Conservation (phyloP, 2,329 filamentous ascomycete species). For the Teratosphaeria gauchensis region DNA sequence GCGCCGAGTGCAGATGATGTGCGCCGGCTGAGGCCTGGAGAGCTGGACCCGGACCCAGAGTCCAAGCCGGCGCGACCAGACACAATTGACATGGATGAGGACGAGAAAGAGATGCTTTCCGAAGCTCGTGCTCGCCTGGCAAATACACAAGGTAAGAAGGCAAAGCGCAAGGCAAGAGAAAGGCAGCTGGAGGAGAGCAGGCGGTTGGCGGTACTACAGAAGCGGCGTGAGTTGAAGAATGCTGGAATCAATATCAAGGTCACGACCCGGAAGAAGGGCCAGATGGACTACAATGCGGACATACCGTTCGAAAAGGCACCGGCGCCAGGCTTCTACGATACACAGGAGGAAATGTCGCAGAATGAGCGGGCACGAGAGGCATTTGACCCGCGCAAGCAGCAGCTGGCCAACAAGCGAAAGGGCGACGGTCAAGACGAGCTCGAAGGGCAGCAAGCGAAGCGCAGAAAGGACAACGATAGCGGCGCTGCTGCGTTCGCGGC, state of each 20-base stretch:
- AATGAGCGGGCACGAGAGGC: constrained; percentile 78
- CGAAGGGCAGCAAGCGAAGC: constrained; percentile 59
- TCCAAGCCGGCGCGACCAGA: constrained; percentile 92
- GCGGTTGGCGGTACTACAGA: constrained; percentile 80
- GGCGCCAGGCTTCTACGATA: constrained; percentile 86
- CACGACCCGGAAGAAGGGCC: constrained; percentile 77
- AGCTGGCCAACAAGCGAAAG: constrained; percentile 85
- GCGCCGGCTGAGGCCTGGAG: constrained; percentile 68
- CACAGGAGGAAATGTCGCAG: constrained; percentile 63
- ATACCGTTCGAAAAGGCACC: constrained; percentile 95
- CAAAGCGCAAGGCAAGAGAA: constrained; percentile 93
- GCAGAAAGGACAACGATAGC: constrained; percentile 72
- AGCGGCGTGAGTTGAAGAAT: constrained; percentile 91
- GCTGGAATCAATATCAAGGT: constrained; percentile 98
- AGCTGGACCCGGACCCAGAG: constrained; percentile 94
- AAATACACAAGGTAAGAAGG: constrained; percentile 98
- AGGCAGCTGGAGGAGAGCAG: constrained; percentile 91
- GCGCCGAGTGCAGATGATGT: constrained; percentile 92
- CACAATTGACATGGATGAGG: constrained; percentile 95
- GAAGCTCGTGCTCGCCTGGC: constrained; percentile 92
- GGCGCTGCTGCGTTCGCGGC: constrained; percentile 73
- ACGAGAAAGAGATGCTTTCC: constrained; percentile 98
- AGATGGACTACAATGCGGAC: constrained; percentile 99
- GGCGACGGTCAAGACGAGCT: constrained; percentile 73
- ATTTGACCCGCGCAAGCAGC: constrained; percentile 89